phyloP scores from a whole-genome alignment of 83 land plant species.

The Larix sibirica region DNA sequence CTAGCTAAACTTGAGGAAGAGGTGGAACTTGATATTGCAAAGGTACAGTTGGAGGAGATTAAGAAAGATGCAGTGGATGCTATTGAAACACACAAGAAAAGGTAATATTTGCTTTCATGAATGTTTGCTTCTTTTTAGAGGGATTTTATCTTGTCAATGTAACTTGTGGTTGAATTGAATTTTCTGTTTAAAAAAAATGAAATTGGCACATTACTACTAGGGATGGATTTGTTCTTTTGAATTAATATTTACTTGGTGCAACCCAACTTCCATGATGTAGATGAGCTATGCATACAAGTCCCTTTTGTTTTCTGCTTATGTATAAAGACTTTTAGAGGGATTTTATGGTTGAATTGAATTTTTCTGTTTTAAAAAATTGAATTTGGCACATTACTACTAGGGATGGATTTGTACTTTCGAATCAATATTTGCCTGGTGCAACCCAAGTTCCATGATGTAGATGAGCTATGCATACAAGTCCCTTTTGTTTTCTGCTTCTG shows the following conservation, averaged over 20 bases:
- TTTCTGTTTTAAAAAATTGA: background rate
- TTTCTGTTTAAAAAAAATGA: background rate
- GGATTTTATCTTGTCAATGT: background rate
- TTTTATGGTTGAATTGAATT: background rate
- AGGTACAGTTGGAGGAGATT: constrained; percentile 53
- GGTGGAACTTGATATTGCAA: constrained; percentile 63
- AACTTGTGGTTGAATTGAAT: background rate
- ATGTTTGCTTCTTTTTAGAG: background rate
- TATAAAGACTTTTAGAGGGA: background rate
- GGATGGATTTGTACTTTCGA: background rate
- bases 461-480: background rate
- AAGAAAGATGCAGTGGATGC: constrained; percentile 68
- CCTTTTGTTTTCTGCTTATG: background rate
- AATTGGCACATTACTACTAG: background rate
- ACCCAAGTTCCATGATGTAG: background rate
- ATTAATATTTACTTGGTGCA: background rate
- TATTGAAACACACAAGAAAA: constrained; percentile 66
- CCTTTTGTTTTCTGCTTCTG: background rate
- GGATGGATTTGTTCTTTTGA: background rate
- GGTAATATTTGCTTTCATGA: constrained; percentile 22
- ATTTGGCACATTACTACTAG: background rate
- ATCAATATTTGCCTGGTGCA: background rate
- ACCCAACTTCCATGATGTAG: background rate
- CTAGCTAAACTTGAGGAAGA: constrained; percentile 69
- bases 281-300: background rate